Conservation (phyloP, 495 filamentous ascomycete species). For the Podospora pseudopauciseta region DNA sequence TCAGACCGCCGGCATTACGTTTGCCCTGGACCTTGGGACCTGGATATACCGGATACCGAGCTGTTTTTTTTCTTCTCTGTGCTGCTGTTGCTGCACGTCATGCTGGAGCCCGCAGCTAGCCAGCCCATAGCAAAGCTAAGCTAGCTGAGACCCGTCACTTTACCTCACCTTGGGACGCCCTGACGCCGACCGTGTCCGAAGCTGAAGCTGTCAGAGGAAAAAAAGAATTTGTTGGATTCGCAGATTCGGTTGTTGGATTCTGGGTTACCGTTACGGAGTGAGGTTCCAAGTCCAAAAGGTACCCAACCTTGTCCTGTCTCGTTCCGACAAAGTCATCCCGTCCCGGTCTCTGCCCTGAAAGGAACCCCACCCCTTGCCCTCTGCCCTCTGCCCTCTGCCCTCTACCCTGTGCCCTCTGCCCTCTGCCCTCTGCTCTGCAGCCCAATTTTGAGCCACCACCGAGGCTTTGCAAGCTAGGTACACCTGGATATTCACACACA, state of each 20-base stretch:
- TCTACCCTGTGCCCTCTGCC: too few species aligned
- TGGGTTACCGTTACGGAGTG: neutral
- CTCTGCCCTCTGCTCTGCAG: constrained; percentile 13
- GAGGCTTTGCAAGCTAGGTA: neutral
- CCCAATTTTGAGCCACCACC: constrained; percentile 8
- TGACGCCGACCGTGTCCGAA: constrained; percentile 15
- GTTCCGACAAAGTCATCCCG: neutral
- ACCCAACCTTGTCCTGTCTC: neutral
- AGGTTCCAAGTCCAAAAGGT: constrained; percentile 1
- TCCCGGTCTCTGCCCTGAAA: constrained; percentile 2
- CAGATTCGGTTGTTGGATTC: neutral
- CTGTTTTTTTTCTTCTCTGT: neutral
- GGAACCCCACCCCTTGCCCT: constrained; percentile 14
- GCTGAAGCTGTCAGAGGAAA: neutral
- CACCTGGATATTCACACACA: neutral
- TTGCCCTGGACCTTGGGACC: neutral
- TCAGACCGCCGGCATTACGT: neutral
- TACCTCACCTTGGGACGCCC: neutral
- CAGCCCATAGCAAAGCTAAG: constrained; percentile 13
- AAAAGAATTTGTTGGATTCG: too few species aligned
- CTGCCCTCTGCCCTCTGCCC: too few species aligned
- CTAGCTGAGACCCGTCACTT: constrained; percentile 11
- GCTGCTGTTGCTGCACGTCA: constrained; percentile 22
- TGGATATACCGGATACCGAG: neutral
- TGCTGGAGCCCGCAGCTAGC: constrained; percentile 16